These are phyloP conservation scores for Sporothrix protearum DNA, from an alignment of 2,329 filamentous ascomycete species.

Conservation along the genomic window DNA sequence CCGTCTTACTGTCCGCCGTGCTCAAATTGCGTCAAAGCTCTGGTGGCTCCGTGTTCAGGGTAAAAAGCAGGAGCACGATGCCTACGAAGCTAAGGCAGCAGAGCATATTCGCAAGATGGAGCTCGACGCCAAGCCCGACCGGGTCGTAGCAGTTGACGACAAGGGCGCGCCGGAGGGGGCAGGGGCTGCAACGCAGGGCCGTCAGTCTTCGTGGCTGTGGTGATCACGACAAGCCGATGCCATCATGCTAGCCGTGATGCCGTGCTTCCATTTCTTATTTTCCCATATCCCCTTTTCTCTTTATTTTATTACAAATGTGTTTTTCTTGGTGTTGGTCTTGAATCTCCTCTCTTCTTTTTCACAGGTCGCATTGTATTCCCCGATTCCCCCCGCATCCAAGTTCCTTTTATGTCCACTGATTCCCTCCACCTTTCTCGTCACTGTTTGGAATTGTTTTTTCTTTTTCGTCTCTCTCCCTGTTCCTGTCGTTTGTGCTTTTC, in stretches of 20 bases:
- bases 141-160: neutral
- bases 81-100: constrained; percentile 25
- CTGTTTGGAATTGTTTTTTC: neutral
- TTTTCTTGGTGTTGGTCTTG: neutral
- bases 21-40: constrained; percentile 28
- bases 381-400: neutral
- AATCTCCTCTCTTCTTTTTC: neutral
- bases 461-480: too few species aligned
- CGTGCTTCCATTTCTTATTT: neutral
- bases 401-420: neutral
- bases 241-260: neutral
- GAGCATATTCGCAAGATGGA: constrained; percentile 21
- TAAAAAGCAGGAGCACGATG: constrained; percentile 22
- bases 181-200: too few species aligned
- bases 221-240: neutral
- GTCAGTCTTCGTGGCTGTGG: neutral
- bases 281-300: neutral
- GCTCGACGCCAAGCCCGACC: neutral
- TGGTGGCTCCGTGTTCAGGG: constrained; percentile 29
- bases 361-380: neutral
- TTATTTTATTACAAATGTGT: constrained; percentile 2
- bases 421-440: neutral
- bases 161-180: neutral
- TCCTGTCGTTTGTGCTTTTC: neutral
- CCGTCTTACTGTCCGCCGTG: constrained; percentile 20